A percentile compares a stretch with the other conserved stretches of the same genome.
phyloP scores from a whole-genome alignment of 345 rosid species.

The Eutrema heterophyllum region DNA sequence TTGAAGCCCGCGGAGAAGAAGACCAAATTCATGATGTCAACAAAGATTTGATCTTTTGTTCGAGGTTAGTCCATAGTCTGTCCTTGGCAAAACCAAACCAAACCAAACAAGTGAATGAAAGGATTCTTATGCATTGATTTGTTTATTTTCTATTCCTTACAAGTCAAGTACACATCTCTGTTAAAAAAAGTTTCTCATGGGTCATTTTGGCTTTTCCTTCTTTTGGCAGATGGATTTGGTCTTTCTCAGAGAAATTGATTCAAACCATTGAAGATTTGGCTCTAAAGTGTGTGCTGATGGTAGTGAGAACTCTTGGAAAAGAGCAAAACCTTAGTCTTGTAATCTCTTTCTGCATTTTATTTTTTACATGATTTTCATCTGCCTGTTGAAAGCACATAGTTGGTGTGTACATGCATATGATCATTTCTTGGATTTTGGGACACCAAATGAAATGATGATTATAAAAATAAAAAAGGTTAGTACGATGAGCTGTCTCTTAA shows the following conservation, averaged over 20 bases:
- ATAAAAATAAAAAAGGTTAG: not conserved
- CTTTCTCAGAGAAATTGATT: not conserved
- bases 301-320: conserved; percentile 15
- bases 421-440: conserved; percentile 10
- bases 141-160: not conserved
- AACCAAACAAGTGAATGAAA: not conserved
- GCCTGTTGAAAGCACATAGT: conserved; percentile 14
- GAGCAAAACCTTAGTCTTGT: conserved; percentile 22
- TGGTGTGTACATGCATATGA: conserved; percentile 27
- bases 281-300: conserved; percentile 25
- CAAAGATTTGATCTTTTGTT: conserved; percentile 46
- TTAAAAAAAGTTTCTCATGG: not conserved
- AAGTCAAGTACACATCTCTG: not conserved
- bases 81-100: not conserved
- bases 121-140: not conserved
- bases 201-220: not conserved
- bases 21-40: conserved; percentile 54
- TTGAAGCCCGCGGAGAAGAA: conserved; percentile 89
- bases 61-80: conserved; percentile 22
- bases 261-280: conserved; percentile 14
- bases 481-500: not conserved
- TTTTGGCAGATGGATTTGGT: conserved; percentile 19
- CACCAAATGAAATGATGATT: conserved; percentile 7
- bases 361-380: conserved; percentile 5
- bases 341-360: conserved; percentile 1